Conservation (phyloP, 2,329 filamentous ascomycete species). For the Exophiala sp. region DNA sequence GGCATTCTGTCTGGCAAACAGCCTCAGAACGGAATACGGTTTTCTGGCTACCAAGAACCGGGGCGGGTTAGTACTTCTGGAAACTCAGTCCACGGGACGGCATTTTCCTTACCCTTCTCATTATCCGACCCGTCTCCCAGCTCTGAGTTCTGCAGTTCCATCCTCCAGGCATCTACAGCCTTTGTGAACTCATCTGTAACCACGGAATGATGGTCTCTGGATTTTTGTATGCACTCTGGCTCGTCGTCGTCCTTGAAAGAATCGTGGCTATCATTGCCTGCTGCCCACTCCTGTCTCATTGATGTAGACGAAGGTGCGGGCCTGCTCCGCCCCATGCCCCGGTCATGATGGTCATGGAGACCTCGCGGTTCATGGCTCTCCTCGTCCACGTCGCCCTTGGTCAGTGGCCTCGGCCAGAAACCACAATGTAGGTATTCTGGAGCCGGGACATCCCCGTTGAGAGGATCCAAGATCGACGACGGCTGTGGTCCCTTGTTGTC, state of each 20-base stretch:
- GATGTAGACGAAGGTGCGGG: not conserved
- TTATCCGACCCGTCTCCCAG: not conserved
- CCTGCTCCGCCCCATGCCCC: not conserved
- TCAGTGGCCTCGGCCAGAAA: constrained; percentile 7
- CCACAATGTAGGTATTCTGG: constrained; percentile 16
- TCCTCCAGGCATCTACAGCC: constrained; percentile 7
- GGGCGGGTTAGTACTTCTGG: not conserved
- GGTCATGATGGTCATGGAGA: not conserved
- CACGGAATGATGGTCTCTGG: constrained; percentile 1
- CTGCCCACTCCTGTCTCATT: not conserved
- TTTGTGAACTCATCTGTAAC: constrained; percentile 6
- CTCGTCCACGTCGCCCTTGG: not conserved
- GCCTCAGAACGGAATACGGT: constrained; percentile 17
- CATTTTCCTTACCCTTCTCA: constrained; percentile 6
- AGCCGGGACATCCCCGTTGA: not conserved
- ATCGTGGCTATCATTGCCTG: not conserved
- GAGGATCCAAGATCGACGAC: not conserved
- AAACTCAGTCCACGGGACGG: not conserved
- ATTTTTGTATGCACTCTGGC: not conserved
- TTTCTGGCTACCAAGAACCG: not conserved
- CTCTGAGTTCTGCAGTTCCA: not conserved
- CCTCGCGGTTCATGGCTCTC: not conserved
- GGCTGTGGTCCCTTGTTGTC: not conserved
- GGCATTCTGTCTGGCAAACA: constrained; percentile 9
- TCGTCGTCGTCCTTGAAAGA: not conserved